Conservation (phyloP, 352 stramenopile genomes). For the Phytopythium mirpurense region DNA sequence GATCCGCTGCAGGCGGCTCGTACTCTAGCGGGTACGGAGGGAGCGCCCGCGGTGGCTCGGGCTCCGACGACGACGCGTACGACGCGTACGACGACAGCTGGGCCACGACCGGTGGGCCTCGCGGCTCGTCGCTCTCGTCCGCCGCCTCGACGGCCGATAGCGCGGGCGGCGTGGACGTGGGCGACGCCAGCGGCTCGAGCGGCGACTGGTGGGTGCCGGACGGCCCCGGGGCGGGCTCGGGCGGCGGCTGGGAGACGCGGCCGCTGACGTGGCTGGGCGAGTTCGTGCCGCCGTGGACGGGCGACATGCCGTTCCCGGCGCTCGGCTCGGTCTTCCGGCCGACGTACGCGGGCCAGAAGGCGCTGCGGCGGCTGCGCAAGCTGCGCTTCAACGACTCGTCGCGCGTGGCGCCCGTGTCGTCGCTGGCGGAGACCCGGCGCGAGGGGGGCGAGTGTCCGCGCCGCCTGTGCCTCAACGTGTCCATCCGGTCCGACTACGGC, state of each 20-base stretch:
- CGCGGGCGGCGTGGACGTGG: too few relatives aligned
- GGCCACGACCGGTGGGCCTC: too few relatives aligned
- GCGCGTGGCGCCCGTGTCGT: not conserved
- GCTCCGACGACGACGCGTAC: not conserved
- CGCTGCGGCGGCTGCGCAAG: slow-evolving; percentile 1
- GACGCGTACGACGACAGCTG: not conserved
- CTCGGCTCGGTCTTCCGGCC: slow-evolving; percentile 3
- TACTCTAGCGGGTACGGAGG: not conserved
- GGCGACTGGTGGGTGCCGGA: slow-evolving; percentile 4
- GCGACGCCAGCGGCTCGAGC: not conserved
- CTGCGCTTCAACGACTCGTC: not conserved
- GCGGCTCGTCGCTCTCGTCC: too few relatives aligned
- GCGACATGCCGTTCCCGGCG: slow-evolving; percentile 4
- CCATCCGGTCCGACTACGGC: slow-evolving; percentile 27
- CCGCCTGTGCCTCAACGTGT: slow-evolving; percentile 21
- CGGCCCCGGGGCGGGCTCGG: not conserved
- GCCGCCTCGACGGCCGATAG: too few relatives aligned
- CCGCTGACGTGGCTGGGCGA: slow-evolving; percentile 6
- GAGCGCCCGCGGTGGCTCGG: not conserved
- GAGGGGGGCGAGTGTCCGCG: slow-evolving; percentile 1
- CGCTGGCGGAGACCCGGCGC: not conserved
- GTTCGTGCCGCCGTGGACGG: slow-evolving; percentile 1
- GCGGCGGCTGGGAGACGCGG: not conserved
- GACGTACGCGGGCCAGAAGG: slow-evolving; percentile 3
- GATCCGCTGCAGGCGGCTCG: too few relatives aligned